These are phyloP conservation scores for Paraphaeosphaeria minitans DNA, from an alignment of 2,329 filamentous ascomycete genomes.

Conservation along the genomic window DNA sequence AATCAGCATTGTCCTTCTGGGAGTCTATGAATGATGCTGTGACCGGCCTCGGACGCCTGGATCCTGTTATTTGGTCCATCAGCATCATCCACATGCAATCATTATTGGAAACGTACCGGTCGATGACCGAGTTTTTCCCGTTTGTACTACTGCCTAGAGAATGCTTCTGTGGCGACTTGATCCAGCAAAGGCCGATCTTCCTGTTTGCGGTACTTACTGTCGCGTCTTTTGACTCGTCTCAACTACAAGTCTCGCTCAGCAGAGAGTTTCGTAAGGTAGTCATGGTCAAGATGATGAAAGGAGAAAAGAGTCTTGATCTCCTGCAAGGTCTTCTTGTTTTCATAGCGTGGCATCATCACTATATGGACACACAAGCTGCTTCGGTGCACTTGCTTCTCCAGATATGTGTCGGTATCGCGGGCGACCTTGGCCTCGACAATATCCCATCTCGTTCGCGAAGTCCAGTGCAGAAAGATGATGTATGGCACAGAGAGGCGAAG, in stretches of 20 bases:
- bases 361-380: constrained; percentile 42
- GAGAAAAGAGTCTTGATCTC: constrained; percentile 42
- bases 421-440: constrained; percentile 38
- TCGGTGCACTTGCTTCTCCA: constrained; percentile 43
- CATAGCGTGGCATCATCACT: constrained; percentile 46
- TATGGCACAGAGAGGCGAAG: constrained; percentile 38
- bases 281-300: constrained; percentile 44
- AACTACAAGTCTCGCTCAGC: constrained; percentile 36
- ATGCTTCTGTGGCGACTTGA: constrained; percentile 30
- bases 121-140: constrained; percentile 43
- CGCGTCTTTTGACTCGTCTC: constrained; percentile 38
- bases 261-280: constrained; percentile 44
- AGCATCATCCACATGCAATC: constrained; percentile 43
- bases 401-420: constrained; percentile 39
- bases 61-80: constrained; percentile 42
- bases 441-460: constrained; percentile 25
- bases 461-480: constrained; percentile 27
- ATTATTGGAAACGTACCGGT: constrained; percentile 38
- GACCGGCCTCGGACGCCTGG: constrained; percentile 36
- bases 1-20: constrained; percentile 39
- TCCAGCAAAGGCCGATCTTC: constrained; percentile 39
- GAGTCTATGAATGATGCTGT: constrained; percentile 41
- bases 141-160: constrained; percentile 41
- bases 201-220: constrained; percentile 43
- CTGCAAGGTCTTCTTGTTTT: constrained; percentile 41